phyloP scores from a whole-genome alignment of 805 yeast species.

The Candida caryicola region DNA sequence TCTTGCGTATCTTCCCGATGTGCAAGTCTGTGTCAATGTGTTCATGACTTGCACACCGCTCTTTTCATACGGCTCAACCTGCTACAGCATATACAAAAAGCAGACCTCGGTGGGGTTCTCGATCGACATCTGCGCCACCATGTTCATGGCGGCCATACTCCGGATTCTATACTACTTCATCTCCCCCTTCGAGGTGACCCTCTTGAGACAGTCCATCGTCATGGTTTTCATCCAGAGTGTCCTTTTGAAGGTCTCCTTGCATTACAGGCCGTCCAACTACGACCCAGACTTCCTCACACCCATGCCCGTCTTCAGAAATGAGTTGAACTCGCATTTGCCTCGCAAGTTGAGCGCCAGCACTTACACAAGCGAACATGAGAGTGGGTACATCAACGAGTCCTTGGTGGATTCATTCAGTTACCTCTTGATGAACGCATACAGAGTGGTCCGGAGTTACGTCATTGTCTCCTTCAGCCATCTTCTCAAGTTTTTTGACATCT shows the following conservation, averaged over 20 bases:
- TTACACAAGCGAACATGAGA: conserved; percentile 15
- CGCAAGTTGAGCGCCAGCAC: conserved; percentile 14
- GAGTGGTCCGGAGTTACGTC: conserved; percentile 9
- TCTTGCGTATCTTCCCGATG: conserved; percentile 26
- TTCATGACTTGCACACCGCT: conserved; percentile 79
- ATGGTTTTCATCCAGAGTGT: conserved; percentile 79
- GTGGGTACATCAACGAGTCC: conserved; percentile 10
- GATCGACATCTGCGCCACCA: conserved; percentile 88
- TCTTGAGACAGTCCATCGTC: conserved; percentile 75
- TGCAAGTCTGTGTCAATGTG: conserved; percentile 58
- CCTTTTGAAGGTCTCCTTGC: conserved; percentile 60
- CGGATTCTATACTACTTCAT: conserved; percentile 75
- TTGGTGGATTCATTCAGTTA: neutral
- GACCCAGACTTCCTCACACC: conserved; percentile 32
- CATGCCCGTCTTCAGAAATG: conserved; percentile 27
- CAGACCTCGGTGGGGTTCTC: conserved; percentile 78
- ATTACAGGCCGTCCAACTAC: conserved; percentile 45
- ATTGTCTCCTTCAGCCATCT: conserved; percentile 22
- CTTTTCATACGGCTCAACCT: conserved; percentile 83
- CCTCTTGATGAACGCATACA: conserved; percentile 8
- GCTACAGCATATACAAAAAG: conserved; percentile 60
- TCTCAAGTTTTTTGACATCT: conserved; percentile 66
- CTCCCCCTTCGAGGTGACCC: conserved; percentile 76
- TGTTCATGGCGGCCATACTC: conserved; percentile 73
- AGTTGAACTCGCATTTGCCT: conserved; percentile 23